A percentile compares a stretch with the other conserved stretches of the same genome.
Conservation (phyloP, 176 grass and related monocot species). For the Elymus sibiricus region DNA sequence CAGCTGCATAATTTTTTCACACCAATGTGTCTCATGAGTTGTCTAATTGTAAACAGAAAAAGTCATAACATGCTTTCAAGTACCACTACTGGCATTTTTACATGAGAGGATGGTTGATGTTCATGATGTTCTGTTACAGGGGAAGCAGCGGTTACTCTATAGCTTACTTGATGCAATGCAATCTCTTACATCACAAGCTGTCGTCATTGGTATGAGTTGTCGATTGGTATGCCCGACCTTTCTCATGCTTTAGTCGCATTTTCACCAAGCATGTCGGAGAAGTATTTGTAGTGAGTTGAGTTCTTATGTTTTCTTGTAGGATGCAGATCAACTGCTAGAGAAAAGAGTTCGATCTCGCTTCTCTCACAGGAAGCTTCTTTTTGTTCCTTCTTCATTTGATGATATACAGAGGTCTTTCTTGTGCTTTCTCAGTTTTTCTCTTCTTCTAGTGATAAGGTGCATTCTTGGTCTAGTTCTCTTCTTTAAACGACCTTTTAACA, state of each 20-base stretch:
- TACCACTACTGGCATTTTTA: not conserved
- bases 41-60: slow-evolving; percentile 2
- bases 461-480: slow-evolving; percentile 4
- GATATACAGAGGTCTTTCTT: slow-evolving; percentile 48
- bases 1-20: not conserved
- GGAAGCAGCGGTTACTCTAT: slow-evolving; percentile 93
- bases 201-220: slow-evolving; percentile 93
- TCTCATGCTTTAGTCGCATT: slow-evolving; percentile 6
- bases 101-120: slow-evolving; percentile 2
- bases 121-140: slow-evolving; percentile 47
- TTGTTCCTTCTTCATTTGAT: slow-evolving; percentile 73
- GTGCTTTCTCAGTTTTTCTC: not conserved
- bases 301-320: slow-evolving; percentile 39
- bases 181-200: slow-evolving; percentile 79
- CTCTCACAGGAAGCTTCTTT: slow-evolving; percentile 83
- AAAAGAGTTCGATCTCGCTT: slow-evolving; percentile 97
- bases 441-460: slow-evolving; percentile 6
- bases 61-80: not conserved
- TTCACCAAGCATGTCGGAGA: not conserved
- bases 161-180: slow-evolving; percentile 93
- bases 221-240: slow-evolving; percentile 56
- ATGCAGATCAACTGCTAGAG: slow-evolving; percentile 87
- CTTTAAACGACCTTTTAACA: slow-evolving; percentile 18
- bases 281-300: not conserved
- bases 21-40: not conserved